Evolutionary conservation across 306 rosid genomes (phyloP).

Genomic region (Leucaena leucocephala): DNA sequence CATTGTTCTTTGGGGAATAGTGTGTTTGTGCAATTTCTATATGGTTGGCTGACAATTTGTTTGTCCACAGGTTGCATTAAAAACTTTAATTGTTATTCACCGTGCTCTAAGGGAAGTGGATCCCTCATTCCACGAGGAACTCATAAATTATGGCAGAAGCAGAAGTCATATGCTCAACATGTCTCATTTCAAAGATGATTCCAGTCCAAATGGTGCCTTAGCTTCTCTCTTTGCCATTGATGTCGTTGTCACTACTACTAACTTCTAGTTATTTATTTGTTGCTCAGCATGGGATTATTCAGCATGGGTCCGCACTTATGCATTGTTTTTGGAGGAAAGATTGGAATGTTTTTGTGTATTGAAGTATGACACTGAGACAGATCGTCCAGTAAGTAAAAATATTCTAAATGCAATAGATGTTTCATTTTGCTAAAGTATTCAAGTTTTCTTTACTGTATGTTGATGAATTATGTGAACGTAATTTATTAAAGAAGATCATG

Average conservation of each 20-base stretch:
- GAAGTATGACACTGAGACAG: slow-evolving; percentile 90
- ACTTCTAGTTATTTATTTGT: slow-evolving; percentile 34
- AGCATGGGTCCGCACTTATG: slow-evolving; percentile 93
- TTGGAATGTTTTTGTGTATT: slow-evolving; percentile 94
- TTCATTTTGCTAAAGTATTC: neutral
- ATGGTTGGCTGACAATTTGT: slow-evolving; percentile 38
- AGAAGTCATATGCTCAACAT: slow-evolving; percentile 98
- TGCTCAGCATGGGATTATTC: slow-evolving; percentile 97
- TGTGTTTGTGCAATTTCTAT: slow-evolving; percentile 24
- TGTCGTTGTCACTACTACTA: neutral
- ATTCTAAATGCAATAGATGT: slow-evolving; percentile 8
- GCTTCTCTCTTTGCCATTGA: slow-evolving; percentile 24
- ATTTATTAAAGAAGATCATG: slow-evolving; percentile 7
- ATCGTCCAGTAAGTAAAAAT: slow-evolving; percentile 74
- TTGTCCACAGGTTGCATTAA: slow-evolving; percentile 79
- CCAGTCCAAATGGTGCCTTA: slow-evolving; percentile 87
- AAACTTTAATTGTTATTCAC: slow-evolving; percentile 90
- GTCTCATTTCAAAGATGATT: slow-evolving; percentile 97
- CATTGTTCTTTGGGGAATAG: slow-evolving; percentile 9
- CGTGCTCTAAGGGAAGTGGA: slow-evolving; percentile 99
- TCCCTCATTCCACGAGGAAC: slow-evolving; percentile 97
- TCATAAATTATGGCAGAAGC: slow-evolving; percentile 93
- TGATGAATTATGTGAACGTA: slow-evolving; percentile 17
- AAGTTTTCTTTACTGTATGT: slow-evolving; percentile 9
- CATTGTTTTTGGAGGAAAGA: slow-evolving; percentile 98